Conservation (phyloP, 2,329 filamentous ascomycete species). For the Colletotrichum sp. region DNA sequence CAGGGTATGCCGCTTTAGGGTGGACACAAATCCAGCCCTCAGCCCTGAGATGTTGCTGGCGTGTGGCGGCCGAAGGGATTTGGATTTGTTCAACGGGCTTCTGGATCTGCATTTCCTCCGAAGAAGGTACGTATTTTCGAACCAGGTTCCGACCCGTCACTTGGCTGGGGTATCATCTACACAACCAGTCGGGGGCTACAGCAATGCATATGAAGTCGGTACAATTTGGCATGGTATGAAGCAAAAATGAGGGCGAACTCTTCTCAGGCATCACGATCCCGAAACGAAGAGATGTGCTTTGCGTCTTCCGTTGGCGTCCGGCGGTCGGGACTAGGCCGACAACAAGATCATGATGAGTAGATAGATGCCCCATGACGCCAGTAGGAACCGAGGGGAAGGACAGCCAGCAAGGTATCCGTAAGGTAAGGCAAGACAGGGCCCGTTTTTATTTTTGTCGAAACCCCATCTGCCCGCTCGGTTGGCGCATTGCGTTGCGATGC, state of each 20-base stretch:
- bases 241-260: background rate
- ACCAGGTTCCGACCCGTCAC: background rate
- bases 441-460: background rate
- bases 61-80: background rate
- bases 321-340: background rate
- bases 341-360: background rate
- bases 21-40: background rate
- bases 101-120: background rate
- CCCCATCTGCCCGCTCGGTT: constrained; percentile 1
- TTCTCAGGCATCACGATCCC: background rate
- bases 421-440: background rate
- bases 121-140: background rate
- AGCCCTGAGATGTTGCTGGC: background rate
- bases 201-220: background rate
- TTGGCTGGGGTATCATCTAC: background rate
- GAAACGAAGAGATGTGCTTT: background rate
- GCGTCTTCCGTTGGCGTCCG: background rate
- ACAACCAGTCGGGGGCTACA: background rate
- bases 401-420: background rate
- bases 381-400: background rate
- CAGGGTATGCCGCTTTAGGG: background rate
- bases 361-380: background rate
- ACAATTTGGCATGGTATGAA: background rate
- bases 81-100: background rate
- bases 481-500: background rate